Evolutionary conservation across 2,329 filamentous ascomycete genomes (phyloP), one percentile per base, ranked within the genome.

Genomic region (Fusarium torulosum): DNA sequence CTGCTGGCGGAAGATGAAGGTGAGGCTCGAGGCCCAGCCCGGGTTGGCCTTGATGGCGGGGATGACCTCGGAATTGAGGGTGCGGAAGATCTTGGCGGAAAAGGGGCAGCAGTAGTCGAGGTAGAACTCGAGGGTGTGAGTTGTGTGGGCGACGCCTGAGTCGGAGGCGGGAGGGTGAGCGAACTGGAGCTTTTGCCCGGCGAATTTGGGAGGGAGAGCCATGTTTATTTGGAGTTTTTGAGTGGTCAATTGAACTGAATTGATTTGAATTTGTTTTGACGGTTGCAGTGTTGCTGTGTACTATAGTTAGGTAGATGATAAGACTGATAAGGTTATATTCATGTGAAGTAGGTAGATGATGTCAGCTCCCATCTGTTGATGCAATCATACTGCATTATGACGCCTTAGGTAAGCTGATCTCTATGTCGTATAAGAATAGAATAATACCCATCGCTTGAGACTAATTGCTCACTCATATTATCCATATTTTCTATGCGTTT

Each of bases 41-140:
- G 91, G 89, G 72, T 89, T 88, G 49, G 83, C 72, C 63, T 85
- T 83, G 71, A 97, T 84, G 46, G 87, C 77, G 1, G 92, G 90
- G 61, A 87, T 82, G 59, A 97, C 86, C 29, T 83, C 79, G 58
- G 79, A 82, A 79, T 90, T 90, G 72, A 97, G 80, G 3, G 91
- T 95, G 66, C 89, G 87, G 86, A 96, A 97, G 73, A 94, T 80
- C 76, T 84, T 83, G 63, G 84, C 84, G n/a, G 83, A 86, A 78
- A 82, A 88, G 40, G 93, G 94, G 78, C 94, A 97, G 75, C 93
- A 91, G 82, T 97, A 97, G 84, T 97, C 94, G 71, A 97, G 89
- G 79, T 92, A 90, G 51, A 90, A 66, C 76, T 90, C 88, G 49
- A 90, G 77, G 0, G 87, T 89, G 80, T 90, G 87, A 17, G 83